Conservation (phyloP, 2,329 filamentous ascomycete genomes). For the Hyphodiscus sp. region DNA sequence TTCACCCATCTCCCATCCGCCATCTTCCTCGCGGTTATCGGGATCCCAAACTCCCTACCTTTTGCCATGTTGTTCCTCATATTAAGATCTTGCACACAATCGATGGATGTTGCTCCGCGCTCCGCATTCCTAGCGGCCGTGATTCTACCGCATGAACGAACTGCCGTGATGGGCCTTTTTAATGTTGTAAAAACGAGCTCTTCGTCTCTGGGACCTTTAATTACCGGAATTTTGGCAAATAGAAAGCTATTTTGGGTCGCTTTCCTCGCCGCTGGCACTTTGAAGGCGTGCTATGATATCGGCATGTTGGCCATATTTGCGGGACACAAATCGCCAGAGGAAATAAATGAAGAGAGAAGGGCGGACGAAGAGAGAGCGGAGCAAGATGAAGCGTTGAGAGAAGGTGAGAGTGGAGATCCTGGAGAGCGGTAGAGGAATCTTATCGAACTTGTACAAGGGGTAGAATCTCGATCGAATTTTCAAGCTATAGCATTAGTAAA, state of each 20-base stretch:
- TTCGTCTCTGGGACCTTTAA: slow-evolving; percentile 54
- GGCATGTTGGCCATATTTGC: slow-evolving; percentile 46
- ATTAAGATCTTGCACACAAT: slow-evolving; percentile 54
- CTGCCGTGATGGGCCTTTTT: slow-evolving; percentile 63
- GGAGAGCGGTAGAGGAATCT: not conserved
- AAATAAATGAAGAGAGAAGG: slow-evolving; percentile 19
- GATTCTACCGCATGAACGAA: slow-evolving; percentile 58
- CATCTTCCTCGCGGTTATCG: slow-evolving; percentile 57
- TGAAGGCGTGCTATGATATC: slow-evolving; percentile 58
- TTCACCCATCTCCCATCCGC: slow-evolving; percentile 67
- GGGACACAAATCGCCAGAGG: slow-evolving; percentile 26
- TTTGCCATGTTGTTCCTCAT: slow-evolving; percentile 54
- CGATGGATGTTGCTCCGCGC: slow-evolving; percentile 66
- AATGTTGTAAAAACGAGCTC: slow-evolving; percentile 63
- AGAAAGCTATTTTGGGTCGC: slow-evolving; percentile 52
- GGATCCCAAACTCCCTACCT: slow-evolving; percentile 45
- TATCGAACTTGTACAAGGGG: too few species aligned
- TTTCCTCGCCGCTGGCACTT: slow-evolving; percentile 54
- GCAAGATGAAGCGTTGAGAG: slow-evolving; percentile 17
- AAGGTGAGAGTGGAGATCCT: slow-evolving; percentile 7
- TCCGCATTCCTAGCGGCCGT: slow-evolving; percentile 63
- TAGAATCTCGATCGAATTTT: too few species aligned
- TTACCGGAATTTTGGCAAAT: slow-evolving; percentile 58
- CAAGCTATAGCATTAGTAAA: too few species aligned
- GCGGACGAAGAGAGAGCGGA: slow-evolving; percentile 10